These are phyloP conservation scores for Fraxinus pennsylvanica DNA, from an alignment of 257 asterid species.

Conservation along the genomic window DNA sequence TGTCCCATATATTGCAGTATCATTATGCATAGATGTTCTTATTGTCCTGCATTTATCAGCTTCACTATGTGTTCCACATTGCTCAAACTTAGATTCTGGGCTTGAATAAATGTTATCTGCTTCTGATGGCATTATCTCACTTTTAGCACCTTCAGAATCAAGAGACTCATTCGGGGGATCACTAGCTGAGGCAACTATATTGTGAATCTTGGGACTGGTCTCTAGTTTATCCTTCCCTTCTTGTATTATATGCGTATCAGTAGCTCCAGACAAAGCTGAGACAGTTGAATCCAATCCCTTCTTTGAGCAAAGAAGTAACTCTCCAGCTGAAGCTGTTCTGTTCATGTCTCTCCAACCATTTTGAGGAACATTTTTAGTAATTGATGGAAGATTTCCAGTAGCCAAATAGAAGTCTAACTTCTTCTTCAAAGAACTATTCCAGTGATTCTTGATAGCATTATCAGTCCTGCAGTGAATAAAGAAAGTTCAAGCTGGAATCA, in stretches of 20 bases:
- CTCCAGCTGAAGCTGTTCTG: slow-evolving; percentile 38
- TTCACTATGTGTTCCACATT: slow-evolving; percentile 27
- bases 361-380: slow-evolving; percentile 45
- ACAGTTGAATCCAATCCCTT: slow-evolving; percentile 40
- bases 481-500: slow-evolving; percentile 11
- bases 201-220: slow-evolving; percentile 28
- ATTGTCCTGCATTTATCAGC: slow-evolving; percentile 38
- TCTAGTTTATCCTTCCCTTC: slow-evolving; percentile 44
- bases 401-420: slow-evolving; percentile 79
- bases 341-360: slow-evolving; percentile 45
- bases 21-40: slow-evolving; percentile 37
- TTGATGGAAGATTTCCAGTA: slow-evolving; percentile 84
- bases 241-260: slow-evolving; percentile 39
- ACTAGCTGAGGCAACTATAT: slow-evolving; percentile 28
- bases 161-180: slow-evolving; percentile 40
- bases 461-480: slow-evolving; percentile 69
- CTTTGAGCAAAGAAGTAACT: slow-evolving; percentile 32
- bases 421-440: slow-evolving; percentile 97
- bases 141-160: slow-evolving; percentile 36
- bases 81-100: slow-evolving; percentile 34
- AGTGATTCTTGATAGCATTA: slow-evolving; percentile 96
- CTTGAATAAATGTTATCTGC: slow-evolving; percentile 36
- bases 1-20: slow-evolving; percentile 49
- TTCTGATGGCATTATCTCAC: slow-evolving; percentile 40
- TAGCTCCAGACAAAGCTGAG: slow-evolving; percentile 44